These are phyloP conservation scores for Delonix regia DNA, from an alignment of 306 rosid species.

Conservation along the genomic window DNA sequence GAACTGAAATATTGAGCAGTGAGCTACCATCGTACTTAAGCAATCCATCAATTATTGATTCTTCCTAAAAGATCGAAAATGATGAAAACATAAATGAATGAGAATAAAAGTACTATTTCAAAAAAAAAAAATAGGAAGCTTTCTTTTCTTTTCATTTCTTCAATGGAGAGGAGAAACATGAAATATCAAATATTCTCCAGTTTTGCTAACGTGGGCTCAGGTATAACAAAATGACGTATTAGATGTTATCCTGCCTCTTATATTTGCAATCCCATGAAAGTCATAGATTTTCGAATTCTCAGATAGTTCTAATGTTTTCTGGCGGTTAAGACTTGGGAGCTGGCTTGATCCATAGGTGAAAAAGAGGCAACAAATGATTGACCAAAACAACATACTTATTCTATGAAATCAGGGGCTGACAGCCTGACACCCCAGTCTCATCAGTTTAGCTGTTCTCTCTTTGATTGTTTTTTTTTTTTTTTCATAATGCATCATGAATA, in stretches of 20 bases:
- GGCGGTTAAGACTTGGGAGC: background rate
- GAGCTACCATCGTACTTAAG: background rate
- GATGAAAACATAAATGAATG: background rate
- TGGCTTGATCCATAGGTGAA: background rate
- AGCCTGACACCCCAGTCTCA: background rate
- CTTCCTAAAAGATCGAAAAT: background rate
- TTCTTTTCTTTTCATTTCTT: background rate
- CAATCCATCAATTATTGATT: background rate
- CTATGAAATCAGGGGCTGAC: background rate
- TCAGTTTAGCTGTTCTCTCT: background rate
- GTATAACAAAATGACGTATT: background rate
- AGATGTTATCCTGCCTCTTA: background rate
- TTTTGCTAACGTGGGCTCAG: background rate
- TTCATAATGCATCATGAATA: background rate
- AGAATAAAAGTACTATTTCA: background rate
- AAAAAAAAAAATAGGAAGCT: background rate
- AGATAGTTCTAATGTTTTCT: background rate
- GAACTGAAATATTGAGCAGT: background rate
- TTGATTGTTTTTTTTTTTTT: too few relatives aligned
- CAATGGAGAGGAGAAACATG: background rate
- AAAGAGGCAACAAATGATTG: background rate
- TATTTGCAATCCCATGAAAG: background rate
- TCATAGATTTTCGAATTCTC: background rate
- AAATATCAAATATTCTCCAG: background rate
- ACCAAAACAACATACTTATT: background rate